Base-by-base conservation (phyloP, 2,329 filamentous ascomycete species). In the Thielaviopsis punctulata region DNA sequence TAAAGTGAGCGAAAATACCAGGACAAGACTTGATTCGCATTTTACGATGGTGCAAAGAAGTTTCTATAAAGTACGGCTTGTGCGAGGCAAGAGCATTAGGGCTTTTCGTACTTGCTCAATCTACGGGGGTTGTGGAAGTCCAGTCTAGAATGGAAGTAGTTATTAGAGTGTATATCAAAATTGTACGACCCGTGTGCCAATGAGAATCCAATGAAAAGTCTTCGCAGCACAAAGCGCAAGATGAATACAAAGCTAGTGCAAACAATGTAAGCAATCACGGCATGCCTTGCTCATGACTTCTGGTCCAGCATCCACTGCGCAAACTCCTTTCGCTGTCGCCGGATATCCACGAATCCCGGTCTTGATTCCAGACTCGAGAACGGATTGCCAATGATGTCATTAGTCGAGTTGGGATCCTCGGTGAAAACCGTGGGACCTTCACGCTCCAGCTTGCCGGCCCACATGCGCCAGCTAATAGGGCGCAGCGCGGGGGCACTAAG, bases 331-430 rank as follows among this genome's bases (percentile, higher is more conserved):
- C 84, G 76, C 68, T 88, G 75, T 64, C 80, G 84, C 65, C 87
- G 80, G 57, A 96, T 86, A 68, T 98, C 86, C 68, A 87, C 76
- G 61, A 96, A 98, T 1, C 86, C 82, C 46, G 81, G 79, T 58
- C 92, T 72, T 55, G 85, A 82, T 67, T 96, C 90, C 55, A 95
- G 66, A 45, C 77, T 73, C 48, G 71, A 73, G 65, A 89, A 96
- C 5, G 89, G 87, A 62, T 93, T 95, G 15, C 84, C 83, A 12
- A 76, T 68, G 57, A 74, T 83, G 56, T 81, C 78, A 63, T 77
- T 81, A 61, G 86, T 80, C 41, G 84, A 78, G 61, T 86, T 80
- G 33, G 83, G 78, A 61, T 84, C 75, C 24, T 82, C 80, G 55
- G 72, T 68, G 59, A 68, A 70, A 58, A 73, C 67, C 55, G 72